Evolutionary conservation across 306 rosid species (phyloP), one percentile per base, ranked within the genome.

Genomic region (Prunus mongolica): DNA sequence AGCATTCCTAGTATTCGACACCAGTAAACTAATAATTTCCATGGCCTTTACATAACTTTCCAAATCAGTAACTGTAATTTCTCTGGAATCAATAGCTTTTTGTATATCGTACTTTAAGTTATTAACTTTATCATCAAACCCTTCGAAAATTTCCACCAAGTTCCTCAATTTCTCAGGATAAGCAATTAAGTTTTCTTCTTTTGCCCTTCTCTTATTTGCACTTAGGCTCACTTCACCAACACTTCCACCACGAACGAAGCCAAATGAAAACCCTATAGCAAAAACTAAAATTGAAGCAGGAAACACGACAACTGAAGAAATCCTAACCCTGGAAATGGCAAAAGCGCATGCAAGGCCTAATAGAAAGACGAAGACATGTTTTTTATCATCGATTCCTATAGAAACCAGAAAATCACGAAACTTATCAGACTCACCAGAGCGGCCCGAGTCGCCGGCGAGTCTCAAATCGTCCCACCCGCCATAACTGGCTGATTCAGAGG

Each of bases 401-500:
- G 92, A 90, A 69, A 81, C 76, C 72, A 92, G 79, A 84, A 95
- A 86, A 69, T 83, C 77, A 38, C 89, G 92, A 67, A 92, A 67
- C 72, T 80, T 72, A 73, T 88, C 80, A 34, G 78, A 83, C 89
- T 93, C 91, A 82, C 84, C 93, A 14, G 86, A 50, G 46, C 32
- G 66, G 67, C 78, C 82, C 45, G 82, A 78, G 71, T 64, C 69
- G 45, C 75, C 65, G 44, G 46, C 83, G 19, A 78, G 76, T 69
- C 63, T 76, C 65, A 82, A 75, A 54, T 90, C 93, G 30, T 92
- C 97, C 99, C 99, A 95, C 55, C 99, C 99, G 52, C 97, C 92
- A 63, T 81, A 95, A 38, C 54, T 64, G 30, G 81, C 72, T 5
- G 91, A 71, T 60, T 64, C 65, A 7, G 95, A 79, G 62, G 69